Evolutionary conservation across 2,329 filamentous ascomycete genomes (phyloP).

Genomic region (Fusarium robinianum): DNA sequence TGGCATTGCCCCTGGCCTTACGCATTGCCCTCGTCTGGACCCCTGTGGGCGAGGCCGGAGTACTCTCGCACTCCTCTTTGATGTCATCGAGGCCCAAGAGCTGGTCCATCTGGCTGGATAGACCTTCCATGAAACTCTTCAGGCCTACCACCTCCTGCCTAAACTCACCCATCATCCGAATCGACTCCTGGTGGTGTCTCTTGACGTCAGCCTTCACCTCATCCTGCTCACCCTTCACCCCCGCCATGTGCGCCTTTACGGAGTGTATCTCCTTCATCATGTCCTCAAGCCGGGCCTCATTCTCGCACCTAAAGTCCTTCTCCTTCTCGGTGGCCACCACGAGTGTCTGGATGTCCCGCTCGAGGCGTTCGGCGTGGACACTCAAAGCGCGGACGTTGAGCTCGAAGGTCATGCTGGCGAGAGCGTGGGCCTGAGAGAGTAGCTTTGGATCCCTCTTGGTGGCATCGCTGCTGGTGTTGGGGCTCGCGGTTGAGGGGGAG

Average conservation of each 20-base stretch:
- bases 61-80: constrained; percentile 12
- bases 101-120: constrained; percentile 31
- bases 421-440: constrained; percentile 38
- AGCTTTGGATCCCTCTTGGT: constrained; percentile 14
- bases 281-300: constrained; percentile 38
- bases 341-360: constrained; percentile 38
- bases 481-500: background rate
- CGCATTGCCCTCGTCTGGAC: constrained; percentile 20
- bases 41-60: background rate
- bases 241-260: constrained; percentile 36
- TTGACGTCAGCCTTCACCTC: constrained; percentile 22
- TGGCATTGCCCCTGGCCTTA: constrained; percentile 5
- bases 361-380: constrained; percentile 37
- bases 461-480: background rate
- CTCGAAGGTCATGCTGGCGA: constrained; percentile 46
- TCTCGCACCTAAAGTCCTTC: constrained; percentile 35
- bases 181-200: constrained; percentile 27
- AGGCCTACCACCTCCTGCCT: constrained; percentile 33
- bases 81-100: constrained; percentile 28
- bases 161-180: constrained; percentile 21
- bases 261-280: constrained; percentile 40
- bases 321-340: constrained; percentile 35
- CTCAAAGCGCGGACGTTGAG: constrained; percentile 41
- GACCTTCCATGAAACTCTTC: constrained; percentile 25
- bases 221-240: constrained; percentile 13